Evolutionary conservation across 345 rosid species (phyloP).

Genomic region (Erodium maritimum): DNA sequence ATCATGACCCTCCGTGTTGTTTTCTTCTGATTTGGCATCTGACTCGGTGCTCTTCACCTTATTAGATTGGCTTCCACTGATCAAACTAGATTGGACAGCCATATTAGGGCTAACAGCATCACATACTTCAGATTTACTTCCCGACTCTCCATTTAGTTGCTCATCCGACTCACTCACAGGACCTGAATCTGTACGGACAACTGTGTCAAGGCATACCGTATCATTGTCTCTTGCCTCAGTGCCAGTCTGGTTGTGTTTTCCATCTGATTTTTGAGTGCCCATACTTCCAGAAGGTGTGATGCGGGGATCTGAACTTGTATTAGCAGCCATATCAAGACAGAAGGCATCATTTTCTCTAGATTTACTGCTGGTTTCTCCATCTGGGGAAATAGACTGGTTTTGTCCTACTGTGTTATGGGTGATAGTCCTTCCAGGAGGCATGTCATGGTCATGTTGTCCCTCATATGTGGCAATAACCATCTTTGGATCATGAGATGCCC

Average conservation of each 20-base stretch:
- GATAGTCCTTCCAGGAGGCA: slow-evolving; percentile 71
- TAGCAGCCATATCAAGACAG: slow-evolving; percentile 15
- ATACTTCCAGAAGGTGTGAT: not conserved
- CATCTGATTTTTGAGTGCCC: not conserved
- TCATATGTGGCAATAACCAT: slow-evolving; percentile 53
- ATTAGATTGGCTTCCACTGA: not conserved
- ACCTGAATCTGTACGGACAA: slow-evolving; percentile 3
- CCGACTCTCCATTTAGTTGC: slow-evolving; percentile 15
- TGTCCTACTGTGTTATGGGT: slow-evolving; percentile 34
- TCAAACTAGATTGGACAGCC: not conserved
- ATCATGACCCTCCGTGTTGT: not conserved
- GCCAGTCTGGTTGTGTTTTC: not conserved
- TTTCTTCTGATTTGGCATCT: not conserved
- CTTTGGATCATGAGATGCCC: slow-evolving; percentile 17
- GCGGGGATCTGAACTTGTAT: slow-evolving; percentile 13
- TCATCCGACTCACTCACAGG: slow-evolving; percentile 16
- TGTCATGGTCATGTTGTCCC: slow-evolving; percentile 73
- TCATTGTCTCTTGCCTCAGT: slow-evolving; percentile 18
- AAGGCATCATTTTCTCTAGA: slow-evolving; percentile 23
- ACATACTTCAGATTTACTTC: not conserved
- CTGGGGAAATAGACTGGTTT: slow-evolving; percentile 13
- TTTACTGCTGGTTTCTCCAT: slow-evolving; percentile 22
- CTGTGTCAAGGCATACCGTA: slow-evolving; percentile 4
- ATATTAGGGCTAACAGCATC: not conserved
- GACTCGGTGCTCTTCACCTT: not conserved